Conservation (phyloP, 352 stramenopile species). For the Globisporangium parvum region DNA sequence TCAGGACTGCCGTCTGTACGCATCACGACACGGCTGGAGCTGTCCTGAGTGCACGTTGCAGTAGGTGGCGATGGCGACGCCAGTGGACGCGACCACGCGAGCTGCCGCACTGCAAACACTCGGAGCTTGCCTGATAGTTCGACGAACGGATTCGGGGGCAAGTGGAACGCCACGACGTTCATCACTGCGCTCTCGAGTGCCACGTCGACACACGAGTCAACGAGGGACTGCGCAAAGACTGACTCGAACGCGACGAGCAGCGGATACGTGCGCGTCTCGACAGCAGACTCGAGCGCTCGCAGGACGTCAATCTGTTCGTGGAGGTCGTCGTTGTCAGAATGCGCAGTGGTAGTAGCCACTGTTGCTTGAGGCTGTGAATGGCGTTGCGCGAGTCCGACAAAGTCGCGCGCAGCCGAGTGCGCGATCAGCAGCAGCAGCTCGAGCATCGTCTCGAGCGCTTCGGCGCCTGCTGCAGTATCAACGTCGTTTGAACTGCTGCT, state of each 20-base stretch:
- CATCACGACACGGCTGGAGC: not conserved
- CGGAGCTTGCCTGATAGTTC: slow-evolving; percentile 28
- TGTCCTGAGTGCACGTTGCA: not conserved
- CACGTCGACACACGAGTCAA: slow-evolving; percentile 37
- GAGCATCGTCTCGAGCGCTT: slow-evolving; percentile 14
- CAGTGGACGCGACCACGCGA: slow-evolving; percentile 19
- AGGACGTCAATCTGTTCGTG: slow-evolving; percentile 23
- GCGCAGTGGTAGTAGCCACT: not conserved
- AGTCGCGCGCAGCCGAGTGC: slow-evolving; percentile 16
- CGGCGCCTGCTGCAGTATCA: slow-evolving; percentile 2
- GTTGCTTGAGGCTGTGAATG: not conserved
- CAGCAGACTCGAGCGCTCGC: slow-evolving; percentile 20
- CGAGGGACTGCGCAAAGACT: slow-evolving; percentile 39
- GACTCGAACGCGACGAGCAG: slow-evolving; percentile 29
- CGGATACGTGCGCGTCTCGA: slow-evolving; percentile 29
- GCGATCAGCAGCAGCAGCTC: slow-evolving; percentile 21
- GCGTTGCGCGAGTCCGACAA: slow-evolving; percentile 1
- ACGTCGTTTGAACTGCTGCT: not conserved
- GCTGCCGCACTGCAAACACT: slow-evolving; percentile 29
- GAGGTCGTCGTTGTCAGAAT: not conserved
- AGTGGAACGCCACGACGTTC: slow-evolving; percentile 28
- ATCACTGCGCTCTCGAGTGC: slow-evolving; percentile 48
- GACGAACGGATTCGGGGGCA: slow-evolving; percentile 49
- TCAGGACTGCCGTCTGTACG: not conserved
- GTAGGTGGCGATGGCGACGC: not conserved